Evolutionary conservation across 306 rosid species (phyloP).

Genomic region (Arachis stenosperma): DNA sequence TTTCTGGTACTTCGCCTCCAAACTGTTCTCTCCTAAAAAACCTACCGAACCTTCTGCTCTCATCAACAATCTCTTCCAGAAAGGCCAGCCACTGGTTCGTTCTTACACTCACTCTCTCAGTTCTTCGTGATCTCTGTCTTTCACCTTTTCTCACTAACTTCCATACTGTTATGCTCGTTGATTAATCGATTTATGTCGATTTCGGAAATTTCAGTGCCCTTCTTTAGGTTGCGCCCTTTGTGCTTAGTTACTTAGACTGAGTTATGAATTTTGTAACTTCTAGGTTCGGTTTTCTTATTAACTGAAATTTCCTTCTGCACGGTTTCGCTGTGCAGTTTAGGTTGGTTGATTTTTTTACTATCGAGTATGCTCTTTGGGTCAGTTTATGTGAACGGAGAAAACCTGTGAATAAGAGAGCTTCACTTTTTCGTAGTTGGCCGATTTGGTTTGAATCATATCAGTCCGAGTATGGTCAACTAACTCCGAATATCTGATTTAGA

Average conservation of each 20-base stretch:
- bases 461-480: neutral
- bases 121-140: constrained; percentile 7
- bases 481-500: neutral
- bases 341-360: too few species aligned
- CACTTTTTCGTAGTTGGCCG: too few species aligned
- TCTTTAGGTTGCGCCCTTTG: neutral
- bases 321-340: too few species aligned
- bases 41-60: constrained; percentile 67
- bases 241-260: neutral
- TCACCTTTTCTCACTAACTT: neutral
- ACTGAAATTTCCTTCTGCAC: too few species aligned
- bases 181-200: constrained; percentile 1
- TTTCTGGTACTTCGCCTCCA: constrained; percentile 98
- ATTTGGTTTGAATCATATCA: neutral
- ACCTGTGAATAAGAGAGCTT: too few species aligned
- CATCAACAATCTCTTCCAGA: constrained; percentile 75
- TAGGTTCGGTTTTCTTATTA: neutral
- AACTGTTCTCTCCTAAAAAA: constrained; percentile 79
- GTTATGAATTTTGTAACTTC: constrained; percentile 13
- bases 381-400: too few species aligned
- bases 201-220: neutral
- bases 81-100: constrained; percentile 69
- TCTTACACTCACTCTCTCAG: neutral
- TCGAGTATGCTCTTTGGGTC: too few species aligned
- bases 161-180: neutral